Percentiles rank a stretch among this genome's conserved stretches.
Evolutionary conservation across 495 filamentous ascomycete genomes (phyloP).

Genomic region (Penicillium atrosanguineum): DNA sequence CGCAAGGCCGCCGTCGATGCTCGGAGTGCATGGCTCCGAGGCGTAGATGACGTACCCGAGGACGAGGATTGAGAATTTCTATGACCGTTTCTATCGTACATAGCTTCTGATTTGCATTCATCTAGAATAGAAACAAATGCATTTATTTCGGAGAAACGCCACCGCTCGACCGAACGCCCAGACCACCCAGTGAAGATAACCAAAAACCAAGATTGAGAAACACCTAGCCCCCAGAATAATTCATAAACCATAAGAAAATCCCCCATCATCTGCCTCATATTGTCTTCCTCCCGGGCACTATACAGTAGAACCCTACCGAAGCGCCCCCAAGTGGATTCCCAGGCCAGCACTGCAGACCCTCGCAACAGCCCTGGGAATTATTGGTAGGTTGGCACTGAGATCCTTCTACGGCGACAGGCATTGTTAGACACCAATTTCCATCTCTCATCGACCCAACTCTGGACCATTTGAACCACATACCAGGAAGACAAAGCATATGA

Average conservation of each 20-base stretch:
- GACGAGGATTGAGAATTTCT: slow-evolving; percentile 44
- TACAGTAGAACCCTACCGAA: not conserved
- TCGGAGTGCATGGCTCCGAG: slow-evolving; percentile 59
- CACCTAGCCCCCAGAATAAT: not conserved
- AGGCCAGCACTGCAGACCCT: not conserved
- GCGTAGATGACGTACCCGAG: slow-evolving; percentile 59
- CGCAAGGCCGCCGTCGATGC: slow-evolving; percentile 68
- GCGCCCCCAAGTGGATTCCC: not conserved
- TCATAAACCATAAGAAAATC: not conserved
- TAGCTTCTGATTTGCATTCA: not conserved
- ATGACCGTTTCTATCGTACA: not conserved
- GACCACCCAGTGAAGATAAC: not conserved
- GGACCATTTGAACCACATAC: not conserved
- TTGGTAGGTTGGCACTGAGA: not conserved
- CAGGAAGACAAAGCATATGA: not conserved
- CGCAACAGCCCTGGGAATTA: not conserved
- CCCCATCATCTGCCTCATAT: not conserved
- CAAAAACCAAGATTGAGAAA: not conserved
- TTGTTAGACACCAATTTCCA: not conserved
- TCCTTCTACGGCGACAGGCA: not conserved
- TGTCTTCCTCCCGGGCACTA: not conserved
- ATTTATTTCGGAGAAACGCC: not conserved
- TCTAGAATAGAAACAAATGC: not conserved
- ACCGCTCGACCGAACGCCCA: not conserved
- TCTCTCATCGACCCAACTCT: not conserved